Conservation (phyloP, 345 rosid genomes). For the Eucalyptus pauciflora region DNA sequence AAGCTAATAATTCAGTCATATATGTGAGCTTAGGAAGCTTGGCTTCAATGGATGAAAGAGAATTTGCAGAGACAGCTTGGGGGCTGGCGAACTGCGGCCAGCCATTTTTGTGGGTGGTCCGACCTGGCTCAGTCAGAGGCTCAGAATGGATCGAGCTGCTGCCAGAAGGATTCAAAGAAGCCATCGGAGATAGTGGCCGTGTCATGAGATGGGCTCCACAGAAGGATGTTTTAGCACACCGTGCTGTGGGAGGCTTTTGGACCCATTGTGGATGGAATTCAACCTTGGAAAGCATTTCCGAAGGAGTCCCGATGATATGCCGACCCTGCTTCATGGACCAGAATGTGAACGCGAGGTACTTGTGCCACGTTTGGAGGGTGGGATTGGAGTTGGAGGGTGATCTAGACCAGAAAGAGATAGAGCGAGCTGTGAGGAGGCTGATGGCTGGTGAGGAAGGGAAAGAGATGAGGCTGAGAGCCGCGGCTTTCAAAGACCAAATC, state of each 20-base stretch:
- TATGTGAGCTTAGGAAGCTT: neutral
- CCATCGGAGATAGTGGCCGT: neutral
- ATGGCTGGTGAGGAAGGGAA: neutral
- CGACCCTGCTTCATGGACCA: neutral
- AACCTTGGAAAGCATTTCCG: neutral
- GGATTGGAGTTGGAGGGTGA: neutral
- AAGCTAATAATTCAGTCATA: neutral
- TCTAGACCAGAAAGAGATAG: neutral
- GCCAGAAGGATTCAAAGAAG: neutral
- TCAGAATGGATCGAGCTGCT: neutral
- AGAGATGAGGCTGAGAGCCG: neutral
- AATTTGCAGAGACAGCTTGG: neutral
- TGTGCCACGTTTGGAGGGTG: neutral
- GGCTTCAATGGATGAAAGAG: neutral
- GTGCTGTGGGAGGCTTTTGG: neutral
- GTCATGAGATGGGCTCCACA: neutral
- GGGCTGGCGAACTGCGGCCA: neutral
- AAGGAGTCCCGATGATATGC: neutral
- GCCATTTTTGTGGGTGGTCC: neutral
- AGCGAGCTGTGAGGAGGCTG: neutral
- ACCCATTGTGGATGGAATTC: neutral
- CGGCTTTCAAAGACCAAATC: neutral
- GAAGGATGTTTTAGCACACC: neutral
- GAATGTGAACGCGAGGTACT: neutral
- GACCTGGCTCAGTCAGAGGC: neutral